A percentile compares a stretch with the other conserved stretches of the same genome.
Conservation (phyloP, 371 early-diverging fungal genomes). For the Syncephalastrum monosporum region DNA sequence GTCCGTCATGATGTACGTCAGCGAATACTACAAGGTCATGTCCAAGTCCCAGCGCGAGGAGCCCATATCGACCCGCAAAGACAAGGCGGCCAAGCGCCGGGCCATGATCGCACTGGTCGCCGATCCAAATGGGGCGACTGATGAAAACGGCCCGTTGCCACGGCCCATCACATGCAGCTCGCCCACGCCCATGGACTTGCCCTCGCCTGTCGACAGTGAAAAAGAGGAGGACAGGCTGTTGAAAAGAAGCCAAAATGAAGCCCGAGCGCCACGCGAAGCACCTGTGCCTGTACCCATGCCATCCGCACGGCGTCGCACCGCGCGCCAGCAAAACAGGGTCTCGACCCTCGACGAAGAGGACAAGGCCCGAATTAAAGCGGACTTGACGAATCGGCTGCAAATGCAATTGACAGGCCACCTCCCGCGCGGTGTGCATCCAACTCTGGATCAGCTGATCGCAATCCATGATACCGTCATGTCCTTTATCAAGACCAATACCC, state of each 20-base stretch:
- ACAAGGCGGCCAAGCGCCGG: constrained; percentile 22
- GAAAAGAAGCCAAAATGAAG: constrained; percentile 1
- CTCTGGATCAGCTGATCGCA: constrained; percentile 38
- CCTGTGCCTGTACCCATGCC: constrained; percentile 40
- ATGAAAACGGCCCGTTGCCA: too few relatives aligned
- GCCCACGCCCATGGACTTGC: background rate
- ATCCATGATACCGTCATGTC: constrained; percentile 41
- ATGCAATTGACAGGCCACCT: constrained; percentile 49
- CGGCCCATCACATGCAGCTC: too few relatives aligned
- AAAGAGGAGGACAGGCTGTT: background rate
- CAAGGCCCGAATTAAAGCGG: constrained; percentile 43
- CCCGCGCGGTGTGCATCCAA: constrained; percentile 45
- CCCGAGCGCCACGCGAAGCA: constrained; percentile 15
- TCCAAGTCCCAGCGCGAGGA: constrained; percentile 26
- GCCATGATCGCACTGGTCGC: constrained; percentile 33
- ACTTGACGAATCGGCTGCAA: constrained; percentile 38
- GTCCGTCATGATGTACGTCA: constrained; percentile 52
- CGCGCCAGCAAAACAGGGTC: constrained; percentile 21
- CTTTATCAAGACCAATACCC: constrained; percentile 38
- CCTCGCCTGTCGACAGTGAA: background rate
- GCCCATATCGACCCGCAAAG: constrained; percentile 3
- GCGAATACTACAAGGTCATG: constrained; percentile 50
- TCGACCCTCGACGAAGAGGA: constrained; percentile 44
- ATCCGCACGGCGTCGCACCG: constrained; percentile 25
- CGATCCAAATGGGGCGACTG: constrained; percentile 12